A percentile compares a stretch with the other conserved stretches of the same genome.
Evolutionary conservation across 768 basidiomycete genomes (phyloP).

Genomic region (Mycena vitilis): DNA sequence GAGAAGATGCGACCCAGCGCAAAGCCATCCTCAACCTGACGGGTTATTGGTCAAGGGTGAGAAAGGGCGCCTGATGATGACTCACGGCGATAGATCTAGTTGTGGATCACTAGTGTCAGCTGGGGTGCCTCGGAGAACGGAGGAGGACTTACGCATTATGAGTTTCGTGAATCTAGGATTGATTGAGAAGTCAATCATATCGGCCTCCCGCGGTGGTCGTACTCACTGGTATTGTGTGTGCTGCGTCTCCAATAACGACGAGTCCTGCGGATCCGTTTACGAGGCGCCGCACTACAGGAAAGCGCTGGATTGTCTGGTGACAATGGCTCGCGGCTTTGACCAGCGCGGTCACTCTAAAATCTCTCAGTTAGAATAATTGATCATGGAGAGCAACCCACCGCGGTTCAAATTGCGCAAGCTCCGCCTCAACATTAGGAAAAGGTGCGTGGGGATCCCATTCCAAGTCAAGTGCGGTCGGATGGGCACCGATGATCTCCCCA

Average conservation of each 20-base stretch:
- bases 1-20: conserved; percentile 5
- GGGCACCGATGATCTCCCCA: no score
- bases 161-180: conserved; percentile 2
- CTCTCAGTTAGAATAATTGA: no score
- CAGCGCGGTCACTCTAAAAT: neutral
- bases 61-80: no score
- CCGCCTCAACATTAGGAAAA: neutral
- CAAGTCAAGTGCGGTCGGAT: neutral
- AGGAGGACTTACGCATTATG: conserved; percentile 9
- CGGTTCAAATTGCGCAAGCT: neutral
- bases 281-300: neutral
- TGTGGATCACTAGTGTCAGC: neutral
- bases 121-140: no score
- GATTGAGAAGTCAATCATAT: neutral
- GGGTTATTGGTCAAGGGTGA: no score
- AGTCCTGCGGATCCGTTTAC: neutral
- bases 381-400: no score
- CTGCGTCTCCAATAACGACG: conserved; percentile 11
- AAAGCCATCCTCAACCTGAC: conserved; percentile 12
- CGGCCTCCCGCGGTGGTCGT: no score
- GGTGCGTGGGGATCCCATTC: neutral
- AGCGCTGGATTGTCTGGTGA: conserved; percentile 2
- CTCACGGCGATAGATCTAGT: conserved; percentile 9
- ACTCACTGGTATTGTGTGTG: conserved; percentile 10
- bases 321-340: neutral